phyloP scores from a whole-genome alignment of 768 basidiomycete species.

The Podaxis sp. region DNA sequence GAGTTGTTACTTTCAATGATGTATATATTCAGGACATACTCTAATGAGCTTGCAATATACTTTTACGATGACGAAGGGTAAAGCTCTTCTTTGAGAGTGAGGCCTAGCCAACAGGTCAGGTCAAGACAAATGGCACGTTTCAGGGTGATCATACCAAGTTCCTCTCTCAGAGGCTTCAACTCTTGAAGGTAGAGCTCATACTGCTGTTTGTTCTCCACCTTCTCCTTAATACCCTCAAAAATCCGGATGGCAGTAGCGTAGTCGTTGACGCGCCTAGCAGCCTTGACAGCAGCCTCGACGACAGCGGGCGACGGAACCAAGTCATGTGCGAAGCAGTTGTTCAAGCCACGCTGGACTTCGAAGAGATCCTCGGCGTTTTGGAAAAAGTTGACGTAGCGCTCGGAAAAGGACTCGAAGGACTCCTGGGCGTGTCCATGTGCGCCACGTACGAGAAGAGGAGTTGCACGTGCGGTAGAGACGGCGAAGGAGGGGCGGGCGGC shows the following conservation, averaged over 20 bases:
- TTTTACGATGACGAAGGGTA: slow-evolving; percentile 30
- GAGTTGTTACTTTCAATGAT: not conserved
- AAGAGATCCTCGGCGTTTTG: slow-evolving; percentile 91
- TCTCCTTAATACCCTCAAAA: slow-evolving; percentile 94
- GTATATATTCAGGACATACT: not conserved
- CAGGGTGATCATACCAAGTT: slow-evolving; percentile 68
- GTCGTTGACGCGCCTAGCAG: slow-evolving; percentile 91
- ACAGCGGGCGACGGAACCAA: slow-evolving; percentile 84
- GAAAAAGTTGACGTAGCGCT: slow-evolving; percentile 94
- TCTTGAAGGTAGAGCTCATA: slow-evolving; percentile 93
- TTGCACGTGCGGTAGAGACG: slow-evolving; percentile 33
- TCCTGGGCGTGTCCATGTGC: slow-evolving; percentile 76
- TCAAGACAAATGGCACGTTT: not conserved
- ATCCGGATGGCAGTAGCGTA: slow-evolving; percentile 95
- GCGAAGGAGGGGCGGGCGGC: slow-evolving; percentile 48
- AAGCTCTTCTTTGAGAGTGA: slow-evolving; percentile 43
- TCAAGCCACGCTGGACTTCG: slow-evolving; percentile 97
- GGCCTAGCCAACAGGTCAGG: slow-evolving; percentile 25
- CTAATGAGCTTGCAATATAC: not conserved
- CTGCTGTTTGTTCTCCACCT: slow-evolving; percentile 96
- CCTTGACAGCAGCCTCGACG: slow-evolving; percentile 83
- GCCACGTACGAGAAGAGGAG: slow-evolving; percentile 44
- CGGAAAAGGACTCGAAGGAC: slow-evolving; percentile 91
- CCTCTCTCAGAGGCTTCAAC: slow-evolving; percentile 82
- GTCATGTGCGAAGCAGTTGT: slow-evolving; percentile 99